Conservation (phyloP, 441 rosid species). For the Populus hybrid region DNA sequence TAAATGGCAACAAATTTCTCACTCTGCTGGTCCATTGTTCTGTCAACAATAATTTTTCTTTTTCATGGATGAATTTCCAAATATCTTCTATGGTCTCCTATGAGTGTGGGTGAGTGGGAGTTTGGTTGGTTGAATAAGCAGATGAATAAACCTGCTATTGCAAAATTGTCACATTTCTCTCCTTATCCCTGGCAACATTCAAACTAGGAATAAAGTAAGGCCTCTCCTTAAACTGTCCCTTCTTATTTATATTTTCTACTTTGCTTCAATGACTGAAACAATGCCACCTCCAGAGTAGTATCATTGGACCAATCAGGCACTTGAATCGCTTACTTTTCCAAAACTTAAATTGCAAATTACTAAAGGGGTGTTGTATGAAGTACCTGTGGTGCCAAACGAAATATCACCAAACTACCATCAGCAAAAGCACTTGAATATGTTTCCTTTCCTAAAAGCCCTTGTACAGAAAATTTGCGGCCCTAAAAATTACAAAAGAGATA, state of each 20-base stretch:
- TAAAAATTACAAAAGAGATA: constrained; percentile 24
- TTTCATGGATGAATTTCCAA: too few species aligned
- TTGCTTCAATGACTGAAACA: background rate
- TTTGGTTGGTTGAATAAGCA: background rate
- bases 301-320: background rate
- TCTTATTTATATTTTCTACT: background rate
- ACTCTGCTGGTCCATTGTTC: too few species aligned
- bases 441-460: constrained; percentile 78
- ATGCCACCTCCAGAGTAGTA: background rate
- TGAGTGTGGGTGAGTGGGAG: background rate
- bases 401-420: constrained; percentile 81
- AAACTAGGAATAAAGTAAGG: background rate
- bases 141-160: background rate
- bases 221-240: background rate
- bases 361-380: background rate
- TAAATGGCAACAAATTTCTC: background rate
- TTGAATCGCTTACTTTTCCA: background rate
- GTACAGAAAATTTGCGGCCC: constrained; percentile 87
- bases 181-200: background rate
- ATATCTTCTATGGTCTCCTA: background rate
- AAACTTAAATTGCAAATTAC: background rate
- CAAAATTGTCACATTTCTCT: background rate
- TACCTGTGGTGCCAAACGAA: constrained; percentile 97
- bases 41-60: too few species aligned
- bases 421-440: constrained; percentile 44